Evolutionary conservation across 345 rosid species (phyloP).

Genomic region (Camelina laxa): DNA sequence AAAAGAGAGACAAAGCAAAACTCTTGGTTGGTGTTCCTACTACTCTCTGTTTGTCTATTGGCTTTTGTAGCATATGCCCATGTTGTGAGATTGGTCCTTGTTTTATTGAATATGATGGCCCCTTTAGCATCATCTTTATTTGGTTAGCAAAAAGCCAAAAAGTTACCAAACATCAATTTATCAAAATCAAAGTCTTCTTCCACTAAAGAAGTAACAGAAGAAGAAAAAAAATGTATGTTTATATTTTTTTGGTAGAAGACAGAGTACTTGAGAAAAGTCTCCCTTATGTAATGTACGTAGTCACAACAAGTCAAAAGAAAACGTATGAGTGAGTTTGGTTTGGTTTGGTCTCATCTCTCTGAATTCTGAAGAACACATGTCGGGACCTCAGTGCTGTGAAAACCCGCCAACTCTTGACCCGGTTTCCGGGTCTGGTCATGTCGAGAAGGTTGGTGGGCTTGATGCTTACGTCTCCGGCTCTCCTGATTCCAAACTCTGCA

Average conservation of each 20-base stretch:
- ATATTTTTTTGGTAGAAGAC: no score
- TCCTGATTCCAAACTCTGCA: conserved; percentile 55
- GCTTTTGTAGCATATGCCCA: background rate
- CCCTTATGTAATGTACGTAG: no score
- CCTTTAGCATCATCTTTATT: no score
- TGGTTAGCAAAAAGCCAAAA: no score
- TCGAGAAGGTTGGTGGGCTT: conserved; percentile 66
- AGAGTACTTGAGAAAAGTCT: no score
- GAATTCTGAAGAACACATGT: conserved; percentile 48
- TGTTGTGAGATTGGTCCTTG: background rate
- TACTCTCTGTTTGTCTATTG: background rate
- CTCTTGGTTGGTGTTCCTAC: conserved; percentile 17
- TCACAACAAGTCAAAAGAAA: background rate
- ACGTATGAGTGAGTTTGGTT: conserved; percentile 15
- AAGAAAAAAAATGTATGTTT: no score
- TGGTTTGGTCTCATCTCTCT: background rate
- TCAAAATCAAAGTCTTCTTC: no score
- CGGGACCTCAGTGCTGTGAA: conserved; percentile 73
- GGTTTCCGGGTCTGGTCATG: conserved; percentile 62
- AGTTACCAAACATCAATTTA: no score
- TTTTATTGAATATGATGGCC: background rate
- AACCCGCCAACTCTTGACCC: conserved; percentile 68
- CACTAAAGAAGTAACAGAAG: no score
- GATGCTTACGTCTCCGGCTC: conserved; percentile 69
- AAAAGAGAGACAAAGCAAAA: conserved; percentile 22